Evolutionary conservation across 2,329 filamentous ascomycete genomes (phyloP), one percentile per base, ranked within the genome.

Genomic region (Fusarium staphyleae): DNA sequence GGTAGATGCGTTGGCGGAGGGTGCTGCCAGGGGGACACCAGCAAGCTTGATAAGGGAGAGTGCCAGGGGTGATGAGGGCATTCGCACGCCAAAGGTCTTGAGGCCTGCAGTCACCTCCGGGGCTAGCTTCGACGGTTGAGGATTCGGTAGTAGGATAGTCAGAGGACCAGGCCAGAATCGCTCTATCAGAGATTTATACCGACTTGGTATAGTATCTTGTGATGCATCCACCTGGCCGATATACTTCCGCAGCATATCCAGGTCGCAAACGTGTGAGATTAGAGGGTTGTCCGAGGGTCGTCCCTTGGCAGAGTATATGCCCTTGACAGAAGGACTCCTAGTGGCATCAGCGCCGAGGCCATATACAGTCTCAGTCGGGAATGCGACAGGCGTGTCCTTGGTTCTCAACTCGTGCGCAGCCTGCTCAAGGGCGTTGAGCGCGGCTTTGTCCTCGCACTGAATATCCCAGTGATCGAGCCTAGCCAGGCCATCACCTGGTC

Each of bases 311-410:
- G 85, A 81, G 73, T 95, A 99, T 63, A 99, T 99, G n/a, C 92
- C 93, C 68, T 83, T 86, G 6, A 98, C 93, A 2, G 93, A 89
- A 18, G 78, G 80, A 67, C 87, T 91, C 66, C 91, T 85, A 19
- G 93, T 98, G 10, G 95, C 95, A 76, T 98, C 95, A 12, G 95
- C 95, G n/a, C 92, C 95, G 7, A 99, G 82, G 0, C 95, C 95
- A 71, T 99, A 99, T 1, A 99, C 95, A 0, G 95, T 99, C 76
- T 99, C 95, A 0, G 95, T 99, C 1, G 95, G 95, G 70, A 99
- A 99, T 1, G 91, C 95, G 40, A 99, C 91, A 4, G 95, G 95
- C 3, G 82, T 82, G 69, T 90, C 82, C 44, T 82, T 86, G 14
- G 79, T 79, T 44, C 79, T 82, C 29, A 96, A 78, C 60, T 87